Percentiles rank a stretch among this genome's conserved stretches.
phyloP scores from a whole-genome alignment of 306 rosid genomes.

The Corylus avellana region DNA sequence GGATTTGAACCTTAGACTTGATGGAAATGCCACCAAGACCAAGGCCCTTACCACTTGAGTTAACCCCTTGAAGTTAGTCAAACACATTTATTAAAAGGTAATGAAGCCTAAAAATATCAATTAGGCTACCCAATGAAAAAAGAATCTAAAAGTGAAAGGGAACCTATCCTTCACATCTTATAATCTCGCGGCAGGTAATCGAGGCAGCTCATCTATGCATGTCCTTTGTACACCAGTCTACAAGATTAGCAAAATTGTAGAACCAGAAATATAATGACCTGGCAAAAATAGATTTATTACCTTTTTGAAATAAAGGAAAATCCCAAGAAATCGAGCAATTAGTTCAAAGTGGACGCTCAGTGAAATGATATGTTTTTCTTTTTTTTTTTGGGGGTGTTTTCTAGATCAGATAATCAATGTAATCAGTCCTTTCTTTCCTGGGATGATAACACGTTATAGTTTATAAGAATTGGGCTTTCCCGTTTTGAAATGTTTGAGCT shows the following conservation, averaged over 20 bases:
- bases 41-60: too few species aligned
- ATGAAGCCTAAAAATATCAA: neutral
- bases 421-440: neutral
- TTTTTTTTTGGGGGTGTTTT: too few species aligned
- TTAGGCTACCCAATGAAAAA: neutral
- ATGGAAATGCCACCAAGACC: too few species aligned
- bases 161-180: neutral
- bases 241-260: neutral
- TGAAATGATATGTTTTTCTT: neutral
- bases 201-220: neutral
- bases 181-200: neutral
- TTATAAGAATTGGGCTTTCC: neutral
- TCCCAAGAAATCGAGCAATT: too few species aligned
- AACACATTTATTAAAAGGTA: neutral
- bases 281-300: too few species aligned
- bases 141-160: neutral
- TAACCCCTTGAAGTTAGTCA: neutral
- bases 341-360: too few species aligned
- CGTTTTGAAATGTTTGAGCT: too few species aligned
- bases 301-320: too few species aligned
- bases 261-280: neutral
- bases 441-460: neutral
- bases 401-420: too few species aligned
- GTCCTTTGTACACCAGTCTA: neutral
- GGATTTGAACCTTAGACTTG: too few species aligned